A percentile compares a stretch with the other conserved stretches of the same genome.
These are phyloP conservation scores for Helotiales sp. DNA, from an alignment of 2,329 filamentous ascomycete species.

Conservation along the genomic window DNA sequence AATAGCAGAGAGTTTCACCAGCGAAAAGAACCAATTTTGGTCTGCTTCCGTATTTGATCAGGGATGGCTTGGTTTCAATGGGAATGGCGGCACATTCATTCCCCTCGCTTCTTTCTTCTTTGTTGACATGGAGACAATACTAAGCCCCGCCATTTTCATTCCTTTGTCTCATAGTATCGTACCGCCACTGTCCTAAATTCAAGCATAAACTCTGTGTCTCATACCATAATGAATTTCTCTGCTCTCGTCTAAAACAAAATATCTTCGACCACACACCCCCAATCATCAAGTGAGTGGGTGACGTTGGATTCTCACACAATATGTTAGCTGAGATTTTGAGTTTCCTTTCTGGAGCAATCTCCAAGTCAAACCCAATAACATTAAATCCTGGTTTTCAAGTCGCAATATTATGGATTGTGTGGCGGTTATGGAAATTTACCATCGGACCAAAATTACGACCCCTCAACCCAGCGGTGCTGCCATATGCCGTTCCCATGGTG, in stretches of 20 bases:
- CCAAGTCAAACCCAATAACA: not conserved
- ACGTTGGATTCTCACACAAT: not conserved
- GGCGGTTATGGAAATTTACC: not conserved
- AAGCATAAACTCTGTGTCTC: not conserved
- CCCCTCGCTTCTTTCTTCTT: not conserved
- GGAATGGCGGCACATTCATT: not conserved
- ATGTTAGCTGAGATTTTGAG: not conserved
- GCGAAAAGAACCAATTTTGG: no score
- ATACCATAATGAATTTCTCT: no score
- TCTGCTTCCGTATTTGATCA: no score
- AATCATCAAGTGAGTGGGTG: not conserved
- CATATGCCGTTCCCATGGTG: not conserved
- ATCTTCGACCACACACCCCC: not conserved
- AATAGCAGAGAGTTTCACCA: no score
- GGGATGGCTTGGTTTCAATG: no score
- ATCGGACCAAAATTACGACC: not conserved
- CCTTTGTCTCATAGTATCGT: not conserved
- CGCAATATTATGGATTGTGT: not conserved
- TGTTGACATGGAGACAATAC: not conserved
- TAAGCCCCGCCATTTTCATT: not conserved
- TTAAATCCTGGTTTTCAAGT: not conserved
- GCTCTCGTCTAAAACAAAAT: not conserved
- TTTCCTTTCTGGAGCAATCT: not conserved
- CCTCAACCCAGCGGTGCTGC: not conserved
- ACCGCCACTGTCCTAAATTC: not conserved